Evolutionary conservation across 2,329 filamentous ascomycete species (phyloP).

Genomic region (Thermoascus crustaceus): DNA sequence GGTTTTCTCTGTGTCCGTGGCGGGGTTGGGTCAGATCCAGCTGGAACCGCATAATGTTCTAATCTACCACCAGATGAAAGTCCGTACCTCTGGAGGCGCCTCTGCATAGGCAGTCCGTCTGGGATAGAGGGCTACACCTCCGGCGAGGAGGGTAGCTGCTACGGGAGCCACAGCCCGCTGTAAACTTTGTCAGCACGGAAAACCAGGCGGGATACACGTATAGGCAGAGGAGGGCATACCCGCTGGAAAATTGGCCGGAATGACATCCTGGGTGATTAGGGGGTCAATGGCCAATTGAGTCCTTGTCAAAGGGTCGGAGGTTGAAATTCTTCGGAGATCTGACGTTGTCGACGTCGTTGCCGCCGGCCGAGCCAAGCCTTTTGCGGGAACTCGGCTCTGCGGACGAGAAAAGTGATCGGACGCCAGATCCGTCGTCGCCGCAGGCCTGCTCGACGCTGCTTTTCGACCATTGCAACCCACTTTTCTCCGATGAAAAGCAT

Average conservation of each 20-base stretch:
- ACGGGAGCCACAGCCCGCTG: constrained; percentile 33
- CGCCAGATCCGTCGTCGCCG: constrained; percentile 20
- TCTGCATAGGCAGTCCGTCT: constrained; percentile 36
- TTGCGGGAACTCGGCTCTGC: constrained; percentile 15
- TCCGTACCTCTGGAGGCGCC: constrained; percentile 30
- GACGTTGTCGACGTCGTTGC: constrained; percentile 16
- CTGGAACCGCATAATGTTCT: no score
- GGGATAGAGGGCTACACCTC: constrained; percentile 32
- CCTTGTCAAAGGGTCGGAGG: constrained; percentile 11
- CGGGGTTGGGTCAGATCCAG: no score
- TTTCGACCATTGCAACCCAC: constrained; percentile 3
- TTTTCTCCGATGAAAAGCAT: constrained; percentile 1
- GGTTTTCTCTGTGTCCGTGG: constrained; percentile 34
- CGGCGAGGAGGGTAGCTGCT: constrained; percentile 33
- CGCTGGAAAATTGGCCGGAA: constrained; percentile 35
- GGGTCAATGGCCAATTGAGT: constrained; percentile 19
- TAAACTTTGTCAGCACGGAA: constrained; percentile 18
- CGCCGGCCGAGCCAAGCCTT: constrained; percentile 21
- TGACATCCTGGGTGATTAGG: constrained; percentile 25
- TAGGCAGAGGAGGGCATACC: constrained; percentile 19
- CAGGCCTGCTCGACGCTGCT: constrained; percentile 1
- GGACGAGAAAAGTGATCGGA: constrained; percentile 7
- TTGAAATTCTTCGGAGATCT: constrained; percentile 10
- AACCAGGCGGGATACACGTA: constrained; percentile 8
- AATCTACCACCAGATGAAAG: not conserved